phyloP scores from a whole-genome alignment of 352 stramenopile species.

The Blastocystis sp. region DNA sequence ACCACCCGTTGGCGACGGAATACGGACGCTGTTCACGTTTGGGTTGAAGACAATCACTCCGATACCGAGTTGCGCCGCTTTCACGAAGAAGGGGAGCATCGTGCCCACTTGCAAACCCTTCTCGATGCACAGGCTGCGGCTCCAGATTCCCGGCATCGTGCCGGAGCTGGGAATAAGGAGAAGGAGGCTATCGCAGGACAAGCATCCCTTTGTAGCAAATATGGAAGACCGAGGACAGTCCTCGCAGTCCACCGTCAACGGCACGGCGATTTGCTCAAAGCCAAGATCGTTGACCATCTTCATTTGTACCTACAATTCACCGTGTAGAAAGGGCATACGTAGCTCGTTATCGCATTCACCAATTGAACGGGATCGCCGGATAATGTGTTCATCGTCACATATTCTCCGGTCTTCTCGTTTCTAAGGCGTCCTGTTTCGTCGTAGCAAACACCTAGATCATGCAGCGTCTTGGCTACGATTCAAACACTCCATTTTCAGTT shows the following conservation, averaged over 20 bases:
- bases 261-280: conserved; percentile 44
- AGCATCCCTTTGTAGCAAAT: conserved; percentile 44
- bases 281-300: conserved; percentile 42
- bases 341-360: conserved; percentile 22
- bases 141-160: conserved; percentile 73
- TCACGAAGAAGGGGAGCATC: conserved; percentile 77
- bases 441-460: not conserved
- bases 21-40: conserved; percentile 68
- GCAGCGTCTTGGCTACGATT: conserved; percentile 11
- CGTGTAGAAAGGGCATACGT: not conserved
- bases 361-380: conserved; percentile 10
- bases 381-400: conserved; percentile 13
- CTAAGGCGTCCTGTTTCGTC: conserved; percentile 18
- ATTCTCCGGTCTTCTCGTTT: conserved; percentile 6
- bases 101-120: conserved; percentile 67
- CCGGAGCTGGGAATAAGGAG: conserved; percentile 73
- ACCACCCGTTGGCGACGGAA: not conserved
- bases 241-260: not conserved
- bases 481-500: not conserved
- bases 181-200: conserved; percentile 61
- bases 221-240: conserved; percentile 19
- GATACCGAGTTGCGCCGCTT: conserved; percentile 72
- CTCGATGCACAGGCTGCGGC: conserved; percentile 71
- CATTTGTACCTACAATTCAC: conserved; percentile 1
- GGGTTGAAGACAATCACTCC: conserved; percentile 76